Percentiles rank a stretch among this genome's conserved stretches.
Evolutionary conservation across 176 grass and related monocot species (phyloP).

Genomic region (Hsuehochloa calcarea): DNA sequence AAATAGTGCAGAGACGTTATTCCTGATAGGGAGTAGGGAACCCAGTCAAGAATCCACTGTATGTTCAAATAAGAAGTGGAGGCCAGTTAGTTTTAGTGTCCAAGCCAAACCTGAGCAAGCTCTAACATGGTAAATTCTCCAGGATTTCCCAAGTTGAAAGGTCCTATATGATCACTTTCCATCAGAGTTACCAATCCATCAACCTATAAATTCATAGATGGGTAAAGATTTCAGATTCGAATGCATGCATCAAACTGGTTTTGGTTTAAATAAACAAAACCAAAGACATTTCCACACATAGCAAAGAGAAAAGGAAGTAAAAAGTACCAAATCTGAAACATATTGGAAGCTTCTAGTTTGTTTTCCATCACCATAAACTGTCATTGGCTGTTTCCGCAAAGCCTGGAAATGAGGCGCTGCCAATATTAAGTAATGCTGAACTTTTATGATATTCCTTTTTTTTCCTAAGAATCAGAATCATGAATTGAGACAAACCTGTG

Average conservation of each 20-base stretch:
- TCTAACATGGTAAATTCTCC: constrained; percentile 97
- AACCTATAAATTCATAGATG: constrained; percentile 51
- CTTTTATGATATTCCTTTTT: constrained; percentile 13
- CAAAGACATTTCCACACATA: not conserved
- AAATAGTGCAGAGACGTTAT: not conserved
- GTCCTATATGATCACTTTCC: constrained; percentile 81
- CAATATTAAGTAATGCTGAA: constrained; percentile 15
- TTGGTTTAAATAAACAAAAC: not conserved
- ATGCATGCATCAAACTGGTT: not conserved
- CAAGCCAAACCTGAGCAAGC: constrained; percentile 69
- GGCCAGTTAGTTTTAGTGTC: not conserved
- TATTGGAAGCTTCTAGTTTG: constrained; percentile 97
- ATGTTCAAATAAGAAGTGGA: not conserved
- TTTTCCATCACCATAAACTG: constrained; percentile 93
- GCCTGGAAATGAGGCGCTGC: constrained; percentile 50
- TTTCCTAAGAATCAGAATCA: not conserved
- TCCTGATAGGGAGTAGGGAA: not conserved
- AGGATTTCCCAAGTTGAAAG: constrained; percentile 98
- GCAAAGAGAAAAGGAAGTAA: not conserved
- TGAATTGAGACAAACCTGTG: constrained; percentile 59
- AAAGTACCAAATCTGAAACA: constrained; percentile 92
- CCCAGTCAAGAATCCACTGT: not conserved
- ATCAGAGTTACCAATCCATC: constrained; percentile 83
- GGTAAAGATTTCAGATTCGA: not conserved
- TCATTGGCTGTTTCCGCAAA: constrained; percentile 84